Conservation (phyloP, 2,329 filamentous ascomycete genomes). For the Pseudodiploospora longispora region DNA sequence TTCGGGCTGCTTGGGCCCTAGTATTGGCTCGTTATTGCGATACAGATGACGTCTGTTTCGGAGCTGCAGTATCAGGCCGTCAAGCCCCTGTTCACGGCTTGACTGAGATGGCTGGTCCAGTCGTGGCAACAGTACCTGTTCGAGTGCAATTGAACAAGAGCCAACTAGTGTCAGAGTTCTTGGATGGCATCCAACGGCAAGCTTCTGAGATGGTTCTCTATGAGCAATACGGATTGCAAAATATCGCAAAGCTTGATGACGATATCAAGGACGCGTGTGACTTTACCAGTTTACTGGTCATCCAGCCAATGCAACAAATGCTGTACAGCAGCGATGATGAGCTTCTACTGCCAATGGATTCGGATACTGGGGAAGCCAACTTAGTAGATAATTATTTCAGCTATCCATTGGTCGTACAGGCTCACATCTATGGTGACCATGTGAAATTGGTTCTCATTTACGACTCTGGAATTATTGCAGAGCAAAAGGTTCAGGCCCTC, state of each 20-base stretch:
- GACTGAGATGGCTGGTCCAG: constrained; percentile 16
- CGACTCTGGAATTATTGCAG: neutral
- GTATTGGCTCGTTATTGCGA: neutral
- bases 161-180: constrained; percentile 3
- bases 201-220: constrained; percentile 9
- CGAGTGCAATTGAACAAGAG: constrained; percentile 26
- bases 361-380: too few relatives aligned
- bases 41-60: constrained; percentile 29
- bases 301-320: neutral
- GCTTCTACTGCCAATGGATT: too few relatives aligned
- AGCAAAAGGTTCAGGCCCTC: too few relatives aligned
- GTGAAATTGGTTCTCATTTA: constrained; percentile 1
- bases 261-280: too few relatives aligned
- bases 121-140: constrained; percentile 28
- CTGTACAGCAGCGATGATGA: too few relatives aligned
- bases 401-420: neutral
- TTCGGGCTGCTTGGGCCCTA: neutral
- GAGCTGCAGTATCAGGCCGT: constrained; percentile 35
- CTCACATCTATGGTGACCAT: neutral
- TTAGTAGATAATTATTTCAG: neutral
- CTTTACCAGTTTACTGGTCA: too few relatives aligned
- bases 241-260: constrained; percentile 8
- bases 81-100: constrained; percentile 11
- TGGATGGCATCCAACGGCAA: constrained; percentile 9
- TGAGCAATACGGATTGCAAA: constrained; percentile 11